Conservation (phyloP, 2,329 filamentous ascomycete genomes). For the Aureobasidium subglaciale region DNA sequence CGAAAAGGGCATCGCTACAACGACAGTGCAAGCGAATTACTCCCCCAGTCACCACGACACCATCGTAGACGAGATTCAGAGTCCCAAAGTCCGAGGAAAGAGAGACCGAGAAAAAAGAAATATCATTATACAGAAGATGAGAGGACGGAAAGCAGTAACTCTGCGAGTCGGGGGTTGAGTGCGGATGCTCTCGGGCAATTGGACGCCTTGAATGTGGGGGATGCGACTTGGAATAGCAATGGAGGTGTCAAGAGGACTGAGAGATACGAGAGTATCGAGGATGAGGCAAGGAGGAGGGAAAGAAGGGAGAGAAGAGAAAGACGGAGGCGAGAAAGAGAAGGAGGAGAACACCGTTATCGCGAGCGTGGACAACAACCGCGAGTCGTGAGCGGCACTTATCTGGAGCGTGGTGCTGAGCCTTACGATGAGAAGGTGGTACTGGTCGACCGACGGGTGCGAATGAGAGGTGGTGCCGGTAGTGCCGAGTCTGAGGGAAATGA, state of each 20-base stretch:
- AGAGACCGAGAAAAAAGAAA: background rate
- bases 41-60: background rate
- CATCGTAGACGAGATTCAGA: background rate
- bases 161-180: conserved; percentile 35
- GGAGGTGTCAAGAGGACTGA: background rate
- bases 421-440: conserved; percentile 32
- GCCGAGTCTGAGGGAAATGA: conserved; percentile 28
- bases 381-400: conserved; percentile 40
- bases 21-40: conserved; percentile 28
- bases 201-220: conserved; percentile 37
- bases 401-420: conserved; percentile 34
- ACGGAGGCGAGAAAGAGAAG: conserved; percentile 36
- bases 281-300: conserved; percentile 9
- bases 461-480: conserved; percentile 34
- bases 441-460: conserved; percentile 35
- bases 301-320: conserved; percentile 30
- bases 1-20: conserved; percentile 28
- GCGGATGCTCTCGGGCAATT: conserved; percentile 59
- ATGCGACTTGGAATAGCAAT: conserved; percentile 14
- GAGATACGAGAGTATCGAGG: conserved; percentile 13
- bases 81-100: background rate
- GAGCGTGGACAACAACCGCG: conserved; percentile 25
- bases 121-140: background rate
- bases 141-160: background rate
- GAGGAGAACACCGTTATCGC: conserved; percentile 17